Base-by-base conservation (phyloP, 1,284 basidiomycete species). In the Austroboletus niveus region DNA sequence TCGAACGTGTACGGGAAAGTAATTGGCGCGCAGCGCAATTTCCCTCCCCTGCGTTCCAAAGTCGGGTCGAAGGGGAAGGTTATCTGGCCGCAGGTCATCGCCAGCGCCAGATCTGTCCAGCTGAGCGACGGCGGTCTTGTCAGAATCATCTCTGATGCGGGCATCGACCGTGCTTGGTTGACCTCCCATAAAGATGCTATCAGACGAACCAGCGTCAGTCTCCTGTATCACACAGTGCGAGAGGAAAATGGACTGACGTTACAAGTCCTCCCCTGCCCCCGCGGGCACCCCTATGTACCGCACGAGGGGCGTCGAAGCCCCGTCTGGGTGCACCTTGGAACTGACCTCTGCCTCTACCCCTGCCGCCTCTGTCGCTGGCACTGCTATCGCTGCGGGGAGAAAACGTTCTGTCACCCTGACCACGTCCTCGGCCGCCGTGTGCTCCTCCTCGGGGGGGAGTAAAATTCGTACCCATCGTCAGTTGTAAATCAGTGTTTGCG, bases 61-160 rank as follows among this genome's bases (percentile, higher is more conserved):
- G 53, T 69, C 72, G 4, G 77, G 78, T 8, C 79, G 52, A 17
- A 66, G 42, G 7, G 65, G 65, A 27, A 64, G 65, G 32, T 15
- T 45, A 6, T 38, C 14, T 4, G 22, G 2, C 30, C 22, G 39
- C 14, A 27, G 0, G 38, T 38, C 40, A 2, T 34, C 4, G 4
- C 8, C 15, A 9, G 17, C 1, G 20, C 36, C 17, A 0, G 53
- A n/a, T 9, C 3, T 17, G 30, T 47, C 11, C 34, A 89, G 72
- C 0, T 72, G 61, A 0, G 67, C 62, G 4, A 89, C 71, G 20
- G 86, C 70, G 7, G 68, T 70, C 35, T 80, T 72, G 57, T 87
- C 78, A 1, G 81, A 79, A 17, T 69, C 71, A 60, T 83, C 76
- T 20, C 63, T 59, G 10, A 89, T 67, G 32, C 87, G 83, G 27